These are phyloP conservation scores for Corylus americana DNA, from an alignment of 306 rosid species.

Conservation along the genomic window DNA sequence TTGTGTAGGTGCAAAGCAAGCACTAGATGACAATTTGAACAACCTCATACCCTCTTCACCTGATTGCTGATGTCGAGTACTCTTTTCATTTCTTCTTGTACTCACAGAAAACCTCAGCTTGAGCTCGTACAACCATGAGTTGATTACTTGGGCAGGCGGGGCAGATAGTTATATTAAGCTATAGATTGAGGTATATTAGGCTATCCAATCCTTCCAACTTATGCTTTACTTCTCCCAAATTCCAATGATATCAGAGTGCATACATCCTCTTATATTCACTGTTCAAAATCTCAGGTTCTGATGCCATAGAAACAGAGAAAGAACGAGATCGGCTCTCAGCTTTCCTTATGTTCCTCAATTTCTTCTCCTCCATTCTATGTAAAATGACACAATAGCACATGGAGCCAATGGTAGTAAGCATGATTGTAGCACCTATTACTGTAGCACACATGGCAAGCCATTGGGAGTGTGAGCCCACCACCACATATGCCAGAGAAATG, in stretches of 20 bases:
- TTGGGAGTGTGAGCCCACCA: conserved; percentile 74
- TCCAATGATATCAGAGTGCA: conserved; percentile 57
- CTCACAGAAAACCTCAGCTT: background rate
- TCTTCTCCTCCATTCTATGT: conserved; percentile 84
- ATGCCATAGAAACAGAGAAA: conserved; percentile 62
- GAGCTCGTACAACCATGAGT: background rate
- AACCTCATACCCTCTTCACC: background rate
- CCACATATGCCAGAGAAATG: conserved; percentile 84
- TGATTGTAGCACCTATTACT: conserved; percentile 77
- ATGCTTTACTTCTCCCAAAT: background rate
- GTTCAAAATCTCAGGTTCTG: conserved; percentile 87
- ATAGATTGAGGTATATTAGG: background rate
- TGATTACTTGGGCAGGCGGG: background rate
- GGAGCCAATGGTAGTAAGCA: conserved; percentile 94
- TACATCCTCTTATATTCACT: conserved; percentile 88
- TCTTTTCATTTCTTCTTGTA: background rate
- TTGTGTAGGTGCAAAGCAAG: background rate
- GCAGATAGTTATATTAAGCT: background rate
- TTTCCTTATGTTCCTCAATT: conserved; percentile 52
- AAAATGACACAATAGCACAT: conserved; percentile 91
- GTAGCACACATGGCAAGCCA: conserved; percentile 91
- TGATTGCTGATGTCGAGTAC: conserved; percentile 8
- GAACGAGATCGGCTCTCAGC: conserved; percentile 67
- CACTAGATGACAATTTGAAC: background rate
- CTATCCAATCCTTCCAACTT: background rate